A percentile compares a stretch with the other conserved stretches of the same genome.
Evolutionary conservation across 2,329 filamentous ascomycete genomes (phyloP).

Genomic region (Bipolaris gigantea): DNA sequence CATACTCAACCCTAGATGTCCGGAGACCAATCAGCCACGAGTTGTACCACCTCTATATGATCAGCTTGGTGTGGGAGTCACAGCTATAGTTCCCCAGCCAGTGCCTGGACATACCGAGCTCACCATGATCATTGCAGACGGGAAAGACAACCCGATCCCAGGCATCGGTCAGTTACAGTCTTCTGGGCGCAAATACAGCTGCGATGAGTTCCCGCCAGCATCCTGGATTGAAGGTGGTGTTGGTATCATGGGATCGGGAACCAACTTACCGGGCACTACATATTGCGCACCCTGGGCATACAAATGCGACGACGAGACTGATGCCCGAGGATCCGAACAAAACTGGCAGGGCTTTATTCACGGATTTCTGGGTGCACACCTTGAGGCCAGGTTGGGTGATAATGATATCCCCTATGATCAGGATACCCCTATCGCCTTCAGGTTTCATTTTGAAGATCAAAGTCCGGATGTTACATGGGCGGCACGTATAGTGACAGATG

Average conservation of each 20-base stretch:
- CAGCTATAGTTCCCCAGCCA: too few species aligned
- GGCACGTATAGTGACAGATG: too few species aligned
- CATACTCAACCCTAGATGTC: too few species aligned
- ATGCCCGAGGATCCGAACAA: constrained; percentile 9
- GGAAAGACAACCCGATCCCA: neutral
- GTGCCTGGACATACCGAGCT: too few species aligned
- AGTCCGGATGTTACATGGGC: neutral
- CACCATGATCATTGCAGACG: too few species aligned
- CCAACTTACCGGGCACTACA: neutral
- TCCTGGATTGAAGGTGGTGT: constrained; percentile 34
- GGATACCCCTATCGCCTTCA: neutral
- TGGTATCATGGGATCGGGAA: constrained; percentile 1
- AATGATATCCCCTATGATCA: too few species aligned
- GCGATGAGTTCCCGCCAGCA: constrained; percentile 37
- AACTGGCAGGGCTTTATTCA: constrained; percentile 11
- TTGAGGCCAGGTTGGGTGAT: neutral
- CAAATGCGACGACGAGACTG: neutral
- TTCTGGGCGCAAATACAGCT: constrained; percentile 23
- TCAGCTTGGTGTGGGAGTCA: too few species aligned
- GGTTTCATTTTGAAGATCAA: neutral
- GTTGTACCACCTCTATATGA: too few species aligned
- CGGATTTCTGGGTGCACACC: neutral
- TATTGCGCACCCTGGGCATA: constrained; percentile 3
- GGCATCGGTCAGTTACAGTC: neutral
- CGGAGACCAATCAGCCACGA: too few species aligned